A percentile compares a stretch with the other conserved stretches of the same genome.
phyloP scores from a whole-genome alignment of 140 eudicot species.

The Cichorium intybus region DNA sequence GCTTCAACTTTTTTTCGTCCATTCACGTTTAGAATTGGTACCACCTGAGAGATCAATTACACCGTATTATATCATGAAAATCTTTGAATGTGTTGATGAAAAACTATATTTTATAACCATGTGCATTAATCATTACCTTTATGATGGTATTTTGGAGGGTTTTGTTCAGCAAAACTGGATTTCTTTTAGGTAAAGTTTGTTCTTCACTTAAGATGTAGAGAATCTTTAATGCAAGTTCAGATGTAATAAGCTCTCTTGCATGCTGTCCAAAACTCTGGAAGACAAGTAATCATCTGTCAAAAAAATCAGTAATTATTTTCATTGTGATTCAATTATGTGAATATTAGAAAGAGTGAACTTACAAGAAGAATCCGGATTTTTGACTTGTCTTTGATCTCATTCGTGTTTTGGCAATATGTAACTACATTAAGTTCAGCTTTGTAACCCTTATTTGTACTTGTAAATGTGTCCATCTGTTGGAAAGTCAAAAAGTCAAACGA shows the following conservation, averaged over 20 bases:
- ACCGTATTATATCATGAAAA: background rate
- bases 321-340: background rate
- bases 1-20: conserved; percentile 79
- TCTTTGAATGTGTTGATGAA: background rate
- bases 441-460: conserved; percentile 53
- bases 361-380: conserved; percentile 73
- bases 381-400: conserved; percentile 50
- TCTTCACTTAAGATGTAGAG: conserved; percentile 77
- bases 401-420: conserved; percentile 50
- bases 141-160: conserved; percentile 63
- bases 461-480: conserved; percentile 54
- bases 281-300: conserved; percentile 94
- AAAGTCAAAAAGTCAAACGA: conserved; percentile 13
- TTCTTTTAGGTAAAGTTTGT: conserved; percentile 62
- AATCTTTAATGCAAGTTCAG: conserved; percentile 75
- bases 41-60: conserved; percentile 38
- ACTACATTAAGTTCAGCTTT: conserved; percentile 60
- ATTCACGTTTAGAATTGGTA: conserved; percentile 74
- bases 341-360: conserved; percentile 27
- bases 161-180: conserved; percentile 36
- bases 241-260: conserved; percentile 77
- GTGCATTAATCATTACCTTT: conserved; percentile 44
- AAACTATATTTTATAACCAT: background rate
- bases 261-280: conserved; percentile 99
- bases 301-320: conserved; percentile 73